These are phyloP conservation scores for Macrolepiota albuminosa DNA, from an alignment of 768 basidiomycete genomes.

Conservation along the genomic window DNA sequence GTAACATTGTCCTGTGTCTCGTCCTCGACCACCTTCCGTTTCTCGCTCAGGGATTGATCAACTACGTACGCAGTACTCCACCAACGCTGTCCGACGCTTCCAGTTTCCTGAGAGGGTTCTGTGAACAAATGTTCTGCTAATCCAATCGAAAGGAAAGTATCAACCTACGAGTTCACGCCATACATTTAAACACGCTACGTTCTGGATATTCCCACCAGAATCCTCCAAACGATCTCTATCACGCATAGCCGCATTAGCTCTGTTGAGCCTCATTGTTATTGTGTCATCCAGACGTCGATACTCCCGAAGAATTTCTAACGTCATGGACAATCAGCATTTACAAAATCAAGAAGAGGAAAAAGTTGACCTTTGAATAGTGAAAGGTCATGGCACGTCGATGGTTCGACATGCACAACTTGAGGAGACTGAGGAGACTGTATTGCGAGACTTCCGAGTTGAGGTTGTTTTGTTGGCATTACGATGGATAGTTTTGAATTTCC, in stretches of 20 bases:
- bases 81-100: conserved; percentile 68
- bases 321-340: conserved; percentile 2
- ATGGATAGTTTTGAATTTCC: background rate
- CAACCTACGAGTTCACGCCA: conserved; percentile 79
- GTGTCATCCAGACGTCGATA: conserved; percentile 78
- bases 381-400: conserved; percentile 69
- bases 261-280: conserved; percentile 76
- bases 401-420: conserved; percentile 67
- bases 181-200: conserved; percentile 68
- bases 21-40: conserved; percentile 40
- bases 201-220: conserved; percentile 49
- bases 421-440: conserved; percentile 59
- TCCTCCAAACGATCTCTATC: conserved; percentile 58
- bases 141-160: conserved; percentile 22
- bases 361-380: conserved; percentile 62
- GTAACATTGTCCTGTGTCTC: conserved; percentile 38
- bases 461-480: conserved; percentile 34
- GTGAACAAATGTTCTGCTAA: conserved; percentile 14
- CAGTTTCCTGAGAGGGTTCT: conserved; percentile 45
- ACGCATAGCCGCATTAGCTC: conserved; percentile 69
- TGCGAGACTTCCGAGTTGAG: conserved; percentile 61
- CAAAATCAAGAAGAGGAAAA: background rate
- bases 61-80: conserved; percentile 79
- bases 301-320: conserved; percentile 71
- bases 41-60: conserved; percentile 58